Evolutionary conservation across 2,329 filamentous ascomycete species (phyloP).

Genomic region (Penicillium corylophilum): DNA sequence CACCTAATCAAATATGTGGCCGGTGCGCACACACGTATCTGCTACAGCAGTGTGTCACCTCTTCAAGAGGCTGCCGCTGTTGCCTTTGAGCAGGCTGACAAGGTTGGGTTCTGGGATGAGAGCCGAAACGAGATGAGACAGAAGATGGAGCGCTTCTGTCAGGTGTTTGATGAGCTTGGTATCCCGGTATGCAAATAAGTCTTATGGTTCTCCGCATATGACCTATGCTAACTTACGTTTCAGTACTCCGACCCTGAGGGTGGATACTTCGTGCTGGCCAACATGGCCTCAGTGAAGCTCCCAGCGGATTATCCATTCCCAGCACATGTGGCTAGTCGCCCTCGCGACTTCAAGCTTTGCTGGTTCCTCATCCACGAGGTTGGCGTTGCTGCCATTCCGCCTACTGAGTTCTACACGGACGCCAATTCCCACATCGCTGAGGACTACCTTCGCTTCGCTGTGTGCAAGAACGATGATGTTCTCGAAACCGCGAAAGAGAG

Average conservation of each 20-base stretch:
- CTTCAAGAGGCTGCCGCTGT: constrained; percentile 93
- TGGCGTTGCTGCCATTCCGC: constrained; percentile 92
- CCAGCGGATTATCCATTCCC: constrained; percentile 86
- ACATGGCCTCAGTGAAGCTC: constrained; percentile 82
- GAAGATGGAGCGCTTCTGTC: constrained; percentile 85
- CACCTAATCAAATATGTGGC: constrained; percentile 88
- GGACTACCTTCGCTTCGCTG: constrained; percentile 91
- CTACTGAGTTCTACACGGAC: constrained; percentile 94
- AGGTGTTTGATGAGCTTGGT: constrained; percentile 71
- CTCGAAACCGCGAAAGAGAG: constrained; percentile 75
- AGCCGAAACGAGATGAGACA: constrained; percentile 82
- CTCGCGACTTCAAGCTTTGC: constrained; percentile 87
- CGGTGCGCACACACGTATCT: constrained; percentile 92
- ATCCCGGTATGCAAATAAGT: constrained; percentile 53
- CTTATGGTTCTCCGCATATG: background rate
- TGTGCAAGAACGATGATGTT: constrained; percentile 91
- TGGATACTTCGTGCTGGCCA: constrained; percentile 95
- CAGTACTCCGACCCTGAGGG: constrained; percentile 88
- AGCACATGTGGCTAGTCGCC: constrained; percentile 77
- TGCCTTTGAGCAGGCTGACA: constrained; percentile 87
- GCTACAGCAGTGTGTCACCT: constrained; percentile 89
- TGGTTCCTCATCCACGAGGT: constrained; percentile 98
- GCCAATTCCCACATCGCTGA: constrained; percentile 80
- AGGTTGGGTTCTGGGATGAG: constrained; percentile 81
- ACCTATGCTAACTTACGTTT: constrained; percentile 2